Base-by-base conservation (phyloP, 2,329 filamentous ascomycete species). In the Xylariaceae sp. region DNA sequence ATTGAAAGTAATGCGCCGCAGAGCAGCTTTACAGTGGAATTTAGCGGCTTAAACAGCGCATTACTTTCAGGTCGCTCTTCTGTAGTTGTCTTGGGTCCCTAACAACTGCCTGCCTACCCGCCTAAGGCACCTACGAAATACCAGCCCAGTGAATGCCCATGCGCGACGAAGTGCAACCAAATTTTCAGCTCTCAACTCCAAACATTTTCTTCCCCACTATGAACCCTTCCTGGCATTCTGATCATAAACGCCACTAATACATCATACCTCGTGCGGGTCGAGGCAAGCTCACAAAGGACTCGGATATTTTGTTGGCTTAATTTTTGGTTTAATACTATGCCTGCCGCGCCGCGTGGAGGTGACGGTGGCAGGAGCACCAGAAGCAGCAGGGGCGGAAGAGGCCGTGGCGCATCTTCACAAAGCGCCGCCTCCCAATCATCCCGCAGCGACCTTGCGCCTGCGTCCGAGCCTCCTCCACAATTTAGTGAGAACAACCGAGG, bases 211-310 rank as follows among this genome's bases (percentile, higher is more conserved):
- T 53, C 62, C 60, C 65, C 64, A 62, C 65, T 59, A 65, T 64
- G 65, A 66, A 67, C 59, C 65, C 65, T 67, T 67, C 41, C n/a
- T n/a, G n/a, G n/a, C 49, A 39, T 22, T 46, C 51, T 45, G n/a
- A 7, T 36, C 32, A n/a, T 42, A 39, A 36, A 54, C 49, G 37
- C 18, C 7, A 22, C 18, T 55, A 47, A 55, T n/a, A n/a, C n/a
- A 50, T 50, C 32, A 42, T 29, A 26, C 29, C 22, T n/a, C 13
- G 10, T 18, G 15, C 26, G 34, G 10, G 15, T 37, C 16, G 21
- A 18, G 21, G 15, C 19, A 12, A 37, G 44, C 36, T 46, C 29
- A 30, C 13, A 1, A 26, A n/a, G 5, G 16, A 40, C 37, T 21
- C 18, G 34, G 15, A 8, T 16, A 8, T 26, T 26, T 26, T 26